These are phyloP conservation scores for Cajanus cajan DNA, from an alignment of 306 rosid genomes.

Conservation along the genomic window DNA sequence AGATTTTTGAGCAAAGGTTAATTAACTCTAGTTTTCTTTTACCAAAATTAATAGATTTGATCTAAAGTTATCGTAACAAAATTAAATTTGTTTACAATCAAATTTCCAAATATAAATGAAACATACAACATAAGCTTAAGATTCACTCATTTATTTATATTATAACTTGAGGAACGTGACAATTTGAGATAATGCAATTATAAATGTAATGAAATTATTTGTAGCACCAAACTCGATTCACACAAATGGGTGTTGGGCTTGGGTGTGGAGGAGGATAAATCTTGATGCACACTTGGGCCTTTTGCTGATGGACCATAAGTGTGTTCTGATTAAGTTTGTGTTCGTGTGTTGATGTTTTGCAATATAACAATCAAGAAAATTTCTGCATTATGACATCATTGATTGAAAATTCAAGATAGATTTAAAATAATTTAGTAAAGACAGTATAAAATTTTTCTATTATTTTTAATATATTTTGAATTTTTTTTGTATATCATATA, in stretches of 20 bases:
- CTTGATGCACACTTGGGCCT: background rate
- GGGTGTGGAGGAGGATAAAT: background rate
- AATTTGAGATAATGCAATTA: background rate
- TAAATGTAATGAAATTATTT: background rate
- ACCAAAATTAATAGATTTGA: background rate
- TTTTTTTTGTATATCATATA: background rate
- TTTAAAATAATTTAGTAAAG: background rate
- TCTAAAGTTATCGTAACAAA: background rate
- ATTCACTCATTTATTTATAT: no score
- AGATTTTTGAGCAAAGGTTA: background rate
- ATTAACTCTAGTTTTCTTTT: background rate
- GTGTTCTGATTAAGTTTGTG: background rate
- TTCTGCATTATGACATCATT: background rate
- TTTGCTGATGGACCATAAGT: background rate
- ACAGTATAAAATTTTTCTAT: background rate
- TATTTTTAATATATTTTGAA: background rate
- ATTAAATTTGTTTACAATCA: background rate
- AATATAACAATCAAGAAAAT: background rate
- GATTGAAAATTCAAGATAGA: background rate
- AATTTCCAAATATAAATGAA: background rate
- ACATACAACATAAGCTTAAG: no score
- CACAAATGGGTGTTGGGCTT: background rate
- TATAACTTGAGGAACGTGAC: background rate
- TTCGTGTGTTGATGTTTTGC: background rate
- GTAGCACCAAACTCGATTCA: background rate